These are phyloP conservation scores for Neocatenulostroma microsporum DNA, from an alignment of 2,329 filamentous ascomycete species.

Conservation along the genomic window DNA sequence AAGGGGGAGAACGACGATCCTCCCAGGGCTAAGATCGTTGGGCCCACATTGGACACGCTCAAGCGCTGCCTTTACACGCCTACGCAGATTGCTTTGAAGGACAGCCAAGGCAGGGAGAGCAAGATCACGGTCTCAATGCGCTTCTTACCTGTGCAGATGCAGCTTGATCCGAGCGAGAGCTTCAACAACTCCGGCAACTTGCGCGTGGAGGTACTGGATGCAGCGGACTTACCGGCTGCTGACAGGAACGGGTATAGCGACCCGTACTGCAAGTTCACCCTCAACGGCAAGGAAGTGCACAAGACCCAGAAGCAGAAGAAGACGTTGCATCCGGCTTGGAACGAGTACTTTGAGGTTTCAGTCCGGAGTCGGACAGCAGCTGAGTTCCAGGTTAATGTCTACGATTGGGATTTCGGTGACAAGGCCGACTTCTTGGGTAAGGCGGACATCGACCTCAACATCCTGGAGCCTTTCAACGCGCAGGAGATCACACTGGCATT, in stretches of 20 bases:
- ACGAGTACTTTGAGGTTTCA: constrained; percentile 83
- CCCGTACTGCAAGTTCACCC: constrained; percentile 88
- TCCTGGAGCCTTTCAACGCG: constrained; percentile 76
- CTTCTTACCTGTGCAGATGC: constrained; percentile 91
- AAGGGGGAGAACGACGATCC: constrained; percentile 60
- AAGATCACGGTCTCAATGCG: constrained; percentile 87
- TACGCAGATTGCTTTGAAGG: constrained; percentile 70
- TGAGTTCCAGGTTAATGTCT: constrained; percentile 74
- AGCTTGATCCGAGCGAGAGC: constrained; percentile 85
- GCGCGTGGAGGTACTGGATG: constrained; percentile 87
- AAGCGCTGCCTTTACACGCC: constrained; percentile 81
- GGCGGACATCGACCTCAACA: constrained; percentile 64
- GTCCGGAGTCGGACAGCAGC: constrained; percentile 78
- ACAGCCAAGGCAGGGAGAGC: constrained; percentile 65
- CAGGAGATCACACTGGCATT: constrained; percentile 67
- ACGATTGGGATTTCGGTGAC: constrained; percentile 95
- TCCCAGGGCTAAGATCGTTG: constrained; percentile 71
- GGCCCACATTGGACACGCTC: constrained; percentile 77
- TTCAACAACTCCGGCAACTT: constrained; percentile 98
- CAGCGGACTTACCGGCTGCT: constrained; percentile 76
- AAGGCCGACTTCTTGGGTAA: constrained; percentile 85
- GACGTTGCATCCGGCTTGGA: constrained; percentile 90
- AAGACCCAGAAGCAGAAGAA: constrained; percentile 98
- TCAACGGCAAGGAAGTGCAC: constrained; percentile 83
- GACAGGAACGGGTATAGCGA: constrained; percentile 96